Evolutionary conservation across 257 asterid genomes (phyloP).

Genomic region (Jasminum sambac): DNA sequence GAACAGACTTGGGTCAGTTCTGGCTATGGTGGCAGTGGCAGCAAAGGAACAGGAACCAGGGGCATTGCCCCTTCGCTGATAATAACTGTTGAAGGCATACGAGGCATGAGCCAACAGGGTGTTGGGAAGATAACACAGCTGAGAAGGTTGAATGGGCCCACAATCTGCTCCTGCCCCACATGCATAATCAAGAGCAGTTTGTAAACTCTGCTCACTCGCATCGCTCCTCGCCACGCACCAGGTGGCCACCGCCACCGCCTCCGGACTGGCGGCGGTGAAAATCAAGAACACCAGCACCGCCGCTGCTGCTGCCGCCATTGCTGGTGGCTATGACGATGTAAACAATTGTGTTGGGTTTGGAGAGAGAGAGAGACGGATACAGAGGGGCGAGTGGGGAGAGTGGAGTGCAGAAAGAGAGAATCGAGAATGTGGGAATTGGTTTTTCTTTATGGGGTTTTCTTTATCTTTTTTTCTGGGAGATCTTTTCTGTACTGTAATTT

Average conservation of each 20-base stretch:
- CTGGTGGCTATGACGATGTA: background rate
- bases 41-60: constrained; percentile 76
- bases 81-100: constrained; percentile 81
- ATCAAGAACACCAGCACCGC: constrained; percentile 24
- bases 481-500: constrained; percentile 6
- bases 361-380: constrained; percentile 16
- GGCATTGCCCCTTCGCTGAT: constrained; percentile 63
- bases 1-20: constrained; percentile 78
- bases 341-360: background rate
- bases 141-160: constrained; percentile 56
- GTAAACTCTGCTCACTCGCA: constrained; percentile 61
- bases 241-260: constrained; percentile 34
- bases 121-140: constrained; percentile 78
- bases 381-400: background rate
- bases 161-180: constrained; percentile 85
- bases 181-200: constrained; percentile 70
- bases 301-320: constrained; percentile 30
- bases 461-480: background rate
- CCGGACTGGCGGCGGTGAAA: constrained; percentile 21
- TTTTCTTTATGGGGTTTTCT: constrained; percentile 16
- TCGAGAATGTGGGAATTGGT: constrained; percentile 19
- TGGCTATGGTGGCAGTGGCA: constrained; percentile 72
- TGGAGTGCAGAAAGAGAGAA: constrained; percentile 20
- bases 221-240: constrained; percentile 95
- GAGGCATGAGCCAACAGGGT: constrained; percentile 85